A percentile compares a stretch with the other conserved stretches of the same genome.
Conservation (phyloP, 2,329 filamentous ascomycete species). For the Diaporthe destruens region DNA sequence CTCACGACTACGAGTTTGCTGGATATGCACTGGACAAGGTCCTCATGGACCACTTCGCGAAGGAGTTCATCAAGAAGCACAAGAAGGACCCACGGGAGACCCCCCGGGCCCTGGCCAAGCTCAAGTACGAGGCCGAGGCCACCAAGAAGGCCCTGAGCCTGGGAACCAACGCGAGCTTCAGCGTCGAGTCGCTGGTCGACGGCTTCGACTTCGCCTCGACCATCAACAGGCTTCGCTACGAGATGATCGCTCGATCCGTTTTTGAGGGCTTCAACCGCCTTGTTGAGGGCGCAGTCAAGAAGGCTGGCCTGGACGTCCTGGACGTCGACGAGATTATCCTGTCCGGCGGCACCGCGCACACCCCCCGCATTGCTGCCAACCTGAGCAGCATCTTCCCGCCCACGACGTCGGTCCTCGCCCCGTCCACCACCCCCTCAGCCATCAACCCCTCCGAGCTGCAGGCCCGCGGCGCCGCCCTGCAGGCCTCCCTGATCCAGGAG, state of each 20-base stretch:
- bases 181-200: slow-evolving; percentile 89
- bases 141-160: slow-evolving; percentile 93
- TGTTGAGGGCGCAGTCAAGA: slow-evolving; percentile 87
- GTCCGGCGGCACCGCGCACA: slow-evolving; percentile 92
- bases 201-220: slow-evolving; percentile 92
- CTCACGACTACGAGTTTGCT: slow-evolving; percentile 94
- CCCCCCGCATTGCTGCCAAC: slow-evolving; percentile 89
- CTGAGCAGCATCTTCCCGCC: slow-evolving; percentile 84
- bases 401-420: slow-evolving; percentile 82
- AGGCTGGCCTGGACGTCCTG: slow-evolving; percentile 90
- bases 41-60: slow-evolving; percentile 95
- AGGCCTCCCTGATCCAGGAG: slow-evolving; percentile 93
- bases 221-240: slow-evolving; percentile 93
- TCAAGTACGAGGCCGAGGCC: slow-evolving; percentile 90
- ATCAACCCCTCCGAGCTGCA: slow-evolving; percentile 95
- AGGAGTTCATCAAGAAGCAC: slow-evolving; percentile 99
- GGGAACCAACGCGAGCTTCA: slow-evolving; percentile 89
- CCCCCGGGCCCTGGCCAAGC: slow-evolving; percentile 85
- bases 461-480: slow-evolving; percentile 91
- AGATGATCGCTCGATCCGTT: slow-evolving; percentile 87
- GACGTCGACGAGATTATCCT: slow-evolving; percentile 97
- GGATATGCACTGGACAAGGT: slow-evolving; percentile 90
- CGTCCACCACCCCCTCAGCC: slow-evolving; percentile 80
- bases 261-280: slow-evolving; percentile 90
- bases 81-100: slow-evolving; percentile 88